These are phyloP conservation scores for Ensete ventricosum DNA, from an alignment of 176 grass and related monocot species.

Conservation along the genomic window DNA sequence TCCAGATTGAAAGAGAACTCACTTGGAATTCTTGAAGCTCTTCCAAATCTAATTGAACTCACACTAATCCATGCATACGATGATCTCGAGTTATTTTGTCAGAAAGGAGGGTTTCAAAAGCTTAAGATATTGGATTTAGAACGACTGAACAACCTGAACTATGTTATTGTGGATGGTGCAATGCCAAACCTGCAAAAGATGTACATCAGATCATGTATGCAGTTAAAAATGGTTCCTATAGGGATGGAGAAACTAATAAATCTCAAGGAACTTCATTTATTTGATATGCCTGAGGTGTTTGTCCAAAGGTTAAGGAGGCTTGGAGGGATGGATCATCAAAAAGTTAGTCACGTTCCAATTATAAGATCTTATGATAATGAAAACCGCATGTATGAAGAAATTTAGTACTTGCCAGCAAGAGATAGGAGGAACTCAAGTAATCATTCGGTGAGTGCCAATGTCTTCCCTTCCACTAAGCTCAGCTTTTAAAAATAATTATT, in stretches of 20 bases:
- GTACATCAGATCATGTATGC: conserved; percentile 21
- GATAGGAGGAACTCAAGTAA: background rate
- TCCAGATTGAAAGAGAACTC: conserved; percentile 21
- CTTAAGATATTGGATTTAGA: conserved; percentile 34
- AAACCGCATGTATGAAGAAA: background rate
- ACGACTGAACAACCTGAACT: conserved; percentile 15
- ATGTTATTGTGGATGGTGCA: conserved; percentile 11
- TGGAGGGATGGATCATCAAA: conserved; percentile 1
- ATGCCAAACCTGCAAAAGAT: conserved; percentile 34
- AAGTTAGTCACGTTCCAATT: conserved; percentile 1
- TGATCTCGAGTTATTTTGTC: conserved; percentile 9
- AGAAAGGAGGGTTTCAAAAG: conserved; percentile 22
- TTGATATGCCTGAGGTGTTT: conserved; percentile 27
- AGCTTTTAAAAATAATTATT: background rate
- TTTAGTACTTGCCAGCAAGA: background rate
- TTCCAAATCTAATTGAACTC: conserved; percentile 26
- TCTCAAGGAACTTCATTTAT: conserved; percentile 34
- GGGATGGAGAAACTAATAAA: conserved; percentile 14
- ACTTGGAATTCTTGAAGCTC: conserved; percentile 17
- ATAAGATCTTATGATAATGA: background rate
- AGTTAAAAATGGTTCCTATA: conserved; percentile 5
- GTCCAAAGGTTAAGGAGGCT: conserved; percentile 5
- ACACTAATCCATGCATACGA: conserved; percentile 29
- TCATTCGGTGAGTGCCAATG: background rate
- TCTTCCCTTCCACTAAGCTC: background rate